Evolutionary conservation across 768 basidiomycete genomes (phyloP).

Genomic region (Polyporus arcularius): DNA sequence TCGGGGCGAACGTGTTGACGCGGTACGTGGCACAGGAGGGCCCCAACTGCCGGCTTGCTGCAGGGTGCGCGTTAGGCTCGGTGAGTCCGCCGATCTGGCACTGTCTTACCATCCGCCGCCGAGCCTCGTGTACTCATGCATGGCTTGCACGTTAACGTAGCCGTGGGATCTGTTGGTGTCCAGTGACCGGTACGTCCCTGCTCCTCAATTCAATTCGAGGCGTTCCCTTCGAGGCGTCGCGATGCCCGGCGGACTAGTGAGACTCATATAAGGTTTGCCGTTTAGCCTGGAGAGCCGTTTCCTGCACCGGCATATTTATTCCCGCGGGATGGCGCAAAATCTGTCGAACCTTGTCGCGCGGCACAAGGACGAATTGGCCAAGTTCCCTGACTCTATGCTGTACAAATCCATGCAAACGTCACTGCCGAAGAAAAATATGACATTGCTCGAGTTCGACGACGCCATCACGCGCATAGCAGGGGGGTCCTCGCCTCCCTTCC

Average conservation of each 20-base stretch:
- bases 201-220: slow-evolving; percentile 12
- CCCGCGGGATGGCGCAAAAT: slow-evolving; percentile 78
- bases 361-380: slow-evolving; percentile 48
- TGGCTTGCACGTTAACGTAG: slow-evolving; percentile 28
- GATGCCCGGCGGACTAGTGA: not conserved
- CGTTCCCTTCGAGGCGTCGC: not conserved
- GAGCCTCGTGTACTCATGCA: slow-evolving; percentile 13
- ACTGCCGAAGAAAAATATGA: slow-evolving; percentile 51
- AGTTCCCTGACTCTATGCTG: slow-evolving; percentile 52
- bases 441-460: slow-evolving; percentile 60
- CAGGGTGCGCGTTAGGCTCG: slow-evolving; percentile 73
- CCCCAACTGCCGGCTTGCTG: slow-evolving; percentile 55
- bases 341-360: slow-evolving; percentile 57
- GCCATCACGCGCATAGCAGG: slow-evolving; percentile 68
- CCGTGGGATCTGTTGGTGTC: slow-evolving; percentile 52
- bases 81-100: slow-evolving; percentile 46
- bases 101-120: slow-evolving; percentile 5
- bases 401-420: slow-evolving; percentile 49
- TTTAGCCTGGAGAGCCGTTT: slow-evolving; percentile 56
- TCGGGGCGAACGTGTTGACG: slow-evolving; percentile 90
- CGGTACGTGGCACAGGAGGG: slow-evolving; percentile 89
- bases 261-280: slow-evolving; percentile 11
- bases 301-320: slow-evolving; percentile 66
- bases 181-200: slow-evolving; percentile 22
- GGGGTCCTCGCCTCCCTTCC: slow-evolving; percentile 54